Evolutionary conservation across 2,329 filamentous ascomycete genomes (phyloP), one percentile per base, ranked within the genome.

Genomic region (Waltergamsia citrina): DNA sequence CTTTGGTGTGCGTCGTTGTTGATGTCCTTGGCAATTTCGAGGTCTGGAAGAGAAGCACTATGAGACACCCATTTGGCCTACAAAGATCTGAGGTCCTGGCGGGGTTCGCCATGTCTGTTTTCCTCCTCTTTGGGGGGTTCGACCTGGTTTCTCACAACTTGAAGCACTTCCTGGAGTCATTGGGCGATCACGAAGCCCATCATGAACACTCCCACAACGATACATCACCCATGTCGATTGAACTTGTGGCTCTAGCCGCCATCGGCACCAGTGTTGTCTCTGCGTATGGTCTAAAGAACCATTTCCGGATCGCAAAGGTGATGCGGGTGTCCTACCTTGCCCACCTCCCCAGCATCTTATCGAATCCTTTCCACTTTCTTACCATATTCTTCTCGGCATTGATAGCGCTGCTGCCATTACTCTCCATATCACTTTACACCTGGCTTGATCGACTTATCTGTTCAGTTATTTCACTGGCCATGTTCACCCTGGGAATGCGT

Each of bases 21-120:
- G 92, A 98, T 51, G 85, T 96, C 2, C 74, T 95, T 31, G 80
- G 85, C 33, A 98, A 98, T 56, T 98, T 98, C 49, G 92, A 98
- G 54, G 88, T 96, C 26, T 98, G 92, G 92, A 85, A 86, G 43
- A 76, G 90, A 30, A 90, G 85, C 46, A 93, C 81, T 44, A 83
- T 98, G 46, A 80, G 88, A 17, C 87, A 98, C 58, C 92, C 92
- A 0, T 98, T 98, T 52, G 88, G 81, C 4, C 73, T 98, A 17
- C 86, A 95, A 60, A 77, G 92, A 35, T 84, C 85, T 38, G 92
- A 98, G 57, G 90, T 98, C 5, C 74, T 98, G 12, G 87, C 88
- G 23, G 92, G 92, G 14, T 94, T 98, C 43, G 92, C 88, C 40
- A 86, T 96, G 78, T 93, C 87, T 33, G 83, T 98, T 25, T 86